Evolutionary conservation across 1,284 basidiomycete genomes (phyloP), one percentile per base, ranked within the genome.

Genomic region (Malassezia vespertilionis): DNA sequence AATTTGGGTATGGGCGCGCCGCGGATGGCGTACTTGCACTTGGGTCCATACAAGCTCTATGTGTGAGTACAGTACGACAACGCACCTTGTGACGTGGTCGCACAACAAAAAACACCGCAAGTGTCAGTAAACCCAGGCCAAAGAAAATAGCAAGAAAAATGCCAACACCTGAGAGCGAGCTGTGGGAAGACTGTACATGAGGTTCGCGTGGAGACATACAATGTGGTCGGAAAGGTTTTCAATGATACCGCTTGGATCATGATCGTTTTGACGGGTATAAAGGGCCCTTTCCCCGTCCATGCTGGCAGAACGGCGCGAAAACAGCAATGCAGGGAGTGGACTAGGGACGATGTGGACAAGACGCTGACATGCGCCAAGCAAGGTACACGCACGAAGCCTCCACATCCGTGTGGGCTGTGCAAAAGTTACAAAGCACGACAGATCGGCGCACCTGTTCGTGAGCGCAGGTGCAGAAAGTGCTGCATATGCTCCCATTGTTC

Each of bases 21-120:
- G 46, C 82, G 86, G 52, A 80, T 78, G 60, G 87, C 84, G 67
- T 89, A 90, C 71, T 90, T 90, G 68, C 63, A 63, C 73, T 74
- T 88, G 84, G 57, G 86, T 80, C 72, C 84, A 71, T 95, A 95
- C 44, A 86, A 79, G 45, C 82, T 77, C 81, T 82, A 22, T 30
- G 36, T 24, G 28, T 18, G 30, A 49, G 32, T 31, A 31, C 9
- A 12, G 26, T 6, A 12, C 9, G 3, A 20, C 8, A 17, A 24
- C 49, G 15, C 21, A 49, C 41, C 39, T 50, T 61, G 55, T 67
- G 63, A 46, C 61, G 63, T 38, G 63, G 58, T 17, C 67, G 53
- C 7, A 66, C 51, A 12, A 68, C 44, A 39, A 63, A 49, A 47
- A 69, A 69, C 9, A 50, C 44, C 34, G 57, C 28, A 10, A 69